phyloP scores from a whole-genome alignment of 192 early-diverging fungal genomes.

The Coemansia interrupta region DNA sequence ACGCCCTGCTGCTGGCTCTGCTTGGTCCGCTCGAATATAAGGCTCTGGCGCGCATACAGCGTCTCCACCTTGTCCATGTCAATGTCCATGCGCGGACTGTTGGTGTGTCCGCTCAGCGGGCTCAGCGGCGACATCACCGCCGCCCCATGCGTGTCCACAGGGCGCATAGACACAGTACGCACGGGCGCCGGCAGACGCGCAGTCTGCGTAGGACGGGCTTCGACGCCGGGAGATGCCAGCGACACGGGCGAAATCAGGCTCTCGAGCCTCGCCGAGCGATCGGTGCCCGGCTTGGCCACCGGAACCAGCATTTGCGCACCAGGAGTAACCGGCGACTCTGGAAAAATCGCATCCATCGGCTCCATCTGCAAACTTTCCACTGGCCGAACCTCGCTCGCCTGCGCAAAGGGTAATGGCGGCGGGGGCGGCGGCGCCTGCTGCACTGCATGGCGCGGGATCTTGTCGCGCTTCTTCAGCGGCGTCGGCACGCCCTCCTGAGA shows the following conservation, averaged over 20 bases:
- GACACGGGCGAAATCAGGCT: conserved; percentile 24
- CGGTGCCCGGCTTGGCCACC: not conserved
- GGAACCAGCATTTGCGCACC: not conserved
- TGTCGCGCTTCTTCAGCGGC: conserved; percentile 30
- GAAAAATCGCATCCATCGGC: conserved; percentile 14
- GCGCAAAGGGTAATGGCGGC: not conserved
- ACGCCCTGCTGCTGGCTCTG: not conserved
- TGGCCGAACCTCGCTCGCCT: not conserved
- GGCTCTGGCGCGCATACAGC: conserved; percentile 36
- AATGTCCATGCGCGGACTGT: conserved; percentile 34
- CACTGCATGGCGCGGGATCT: conserved; percentile 26
- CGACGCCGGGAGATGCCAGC: conserved; percentile 1
- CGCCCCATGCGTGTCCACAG: conserved; percentile 1
- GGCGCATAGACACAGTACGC: not conserved
- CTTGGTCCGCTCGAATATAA: conserved; percentile 43
- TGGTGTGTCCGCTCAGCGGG: conserved; percentile 31
- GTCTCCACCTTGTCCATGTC: conserved; percentile 50
- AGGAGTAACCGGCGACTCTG: conserved; percentile 28
- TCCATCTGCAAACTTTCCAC: conserved; percentile 31
- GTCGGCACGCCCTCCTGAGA: conserved; percentile 12
- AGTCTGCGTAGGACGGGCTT: not conserved
- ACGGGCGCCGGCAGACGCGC: not conserved
- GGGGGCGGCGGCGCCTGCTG: conserved; percentile 1
- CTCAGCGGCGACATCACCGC: conserved; percentile 12
- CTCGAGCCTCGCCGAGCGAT: conserved; percentile 2